Percentiles rank a stretch among this genome's conserved stretches.
Conservation (phyloP, 2,329 filamentous ascomycete genomes). For the Cadophora sp. region DNA sequence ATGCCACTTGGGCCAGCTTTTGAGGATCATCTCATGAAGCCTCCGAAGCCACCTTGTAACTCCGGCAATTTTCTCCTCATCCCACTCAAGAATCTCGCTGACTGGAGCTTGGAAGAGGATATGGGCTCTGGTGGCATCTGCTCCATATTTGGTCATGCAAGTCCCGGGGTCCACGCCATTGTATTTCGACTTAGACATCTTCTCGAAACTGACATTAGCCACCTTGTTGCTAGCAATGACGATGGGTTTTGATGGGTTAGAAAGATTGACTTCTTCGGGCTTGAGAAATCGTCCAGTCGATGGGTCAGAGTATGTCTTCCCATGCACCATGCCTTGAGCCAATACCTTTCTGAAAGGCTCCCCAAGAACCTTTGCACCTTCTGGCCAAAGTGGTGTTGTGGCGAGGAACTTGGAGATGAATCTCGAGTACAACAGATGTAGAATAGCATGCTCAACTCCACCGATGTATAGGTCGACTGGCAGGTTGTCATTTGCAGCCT, state of each 20-base stretch:
- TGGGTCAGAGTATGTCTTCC: slow-evolving; percentile 81
- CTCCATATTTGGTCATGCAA: slow-evolving; percentile 77
- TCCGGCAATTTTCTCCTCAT: slow-evolving; percentile 81
- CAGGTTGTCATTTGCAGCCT: slow-evolving; percentile 61
- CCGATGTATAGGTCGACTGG: slow-evolving; percentile 91
- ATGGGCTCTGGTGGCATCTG: slow-evolving; percentile 84
- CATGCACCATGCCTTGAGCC: slow-evolving; percentile 93
- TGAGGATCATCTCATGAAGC: slow-evolving; percentile 49
- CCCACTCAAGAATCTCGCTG: slow-evolving; percentile 85
- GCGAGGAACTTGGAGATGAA: slow-evolving; percentile 90
- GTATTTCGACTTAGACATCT: slow-evolving; percentile 96
- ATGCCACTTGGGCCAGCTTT: background rate
- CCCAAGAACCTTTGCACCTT: slow-evolving; percentile 52
- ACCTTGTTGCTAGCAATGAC: slow-evolving; percentile 66
- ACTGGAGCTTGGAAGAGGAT: slow-evolving; percentile 90
- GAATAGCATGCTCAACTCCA: slow-evolving; percentile 88
- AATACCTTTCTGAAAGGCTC: slow-evolving; percentile 87
- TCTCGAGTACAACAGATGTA: slow-evolving; percentile 86
- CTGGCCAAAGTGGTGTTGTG: slow-evolving; percentile 57
- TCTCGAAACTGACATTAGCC: slow-evolving; percentile 76
- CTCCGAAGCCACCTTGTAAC: slow-evolving; percentile 81
- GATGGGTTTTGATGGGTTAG: slow-evolving; percentile 60
- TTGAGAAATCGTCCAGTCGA: slow-evolving; percentile 77
- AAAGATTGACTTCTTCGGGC: slow-evolving; percentile 75
- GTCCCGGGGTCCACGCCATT: slow-evolving; percentile 85